A percentile compares a stretch with the other conserved stretches of the same genome.
Evolutionary conservation across 768 basidiomycete genomes (phyloP).

Genomic region (Phaffia tasmanica): DNA sequence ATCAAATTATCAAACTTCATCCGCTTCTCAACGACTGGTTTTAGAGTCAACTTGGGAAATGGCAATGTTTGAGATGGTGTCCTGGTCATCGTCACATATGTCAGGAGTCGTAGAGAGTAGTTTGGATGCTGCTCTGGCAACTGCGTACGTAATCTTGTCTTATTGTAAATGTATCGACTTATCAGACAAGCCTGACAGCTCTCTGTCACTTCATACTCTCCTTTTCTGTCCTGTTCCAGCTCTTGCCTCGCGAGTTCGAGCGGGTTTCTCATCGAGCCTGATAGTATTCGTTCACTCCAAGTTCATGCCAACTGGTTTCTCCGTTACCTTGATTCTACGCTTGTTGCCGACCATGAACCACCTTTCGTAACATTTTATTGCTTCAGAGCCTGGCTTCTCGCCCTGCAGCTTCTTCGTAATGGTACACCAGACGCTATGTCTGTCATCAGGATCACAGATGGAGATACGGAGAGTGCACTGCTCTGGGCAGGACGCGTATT

Average conservation of each 20-base stretch:
- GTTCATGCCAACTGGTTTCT: slow-evolving; percentile 30
- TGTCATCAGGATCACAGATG: slow-evolving; percentile 6
- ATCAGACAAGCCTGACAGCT: neutral
- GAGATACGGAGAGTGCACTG: slow-evolving; percentile 17
- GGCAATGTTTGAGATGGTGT: slow-evolving; percentile 30
- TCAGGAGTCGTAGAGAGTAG: slow-evolving; percentile 30
- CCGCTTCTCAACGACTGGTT: neutral
- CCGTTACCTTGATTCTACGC: slow-evolving; percentile 25
- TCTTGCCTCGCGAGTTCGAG: slow-evolving; percentile 21
- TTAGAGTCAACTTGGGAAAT: slow-evolving; percentile 30
- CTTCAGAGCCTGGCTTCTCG: slow-evolving; percentile 30
- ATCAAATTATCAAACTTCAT: neutral
- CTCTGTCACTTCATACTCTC: neutral
- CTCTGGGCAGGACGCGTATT: slow-evolving; percentile 28
- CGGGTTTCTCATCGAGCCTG: slow-evolving; percentile 17
- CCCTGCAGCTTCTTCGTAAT: slow-evolving; percentile 28
- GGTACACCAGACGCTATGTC: slow-evolving; percentile 3
- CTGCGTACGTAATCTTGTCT: slow-evolving; percentile 28
- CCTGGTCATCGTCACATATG: slow-evolving; percentile 31
- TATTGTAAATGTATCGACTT: neutral
- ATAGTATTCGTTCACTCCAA: slow-evolving; percentile 23
- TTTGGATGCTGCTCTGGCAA: slow-evolving; percentile 32
- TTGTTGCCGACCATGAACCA: slow-evolving; percentile 20
- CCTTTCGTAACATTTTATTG: slow-evolving; percentile 32
- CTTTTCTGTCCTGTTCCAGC: neutral